Evolutionary conservation across 2,329 filamentous ascomycete species (phyloP), one percentile per base, ranked within the genome.

Genomic region (Colletotrichum tabaci): DNA sequence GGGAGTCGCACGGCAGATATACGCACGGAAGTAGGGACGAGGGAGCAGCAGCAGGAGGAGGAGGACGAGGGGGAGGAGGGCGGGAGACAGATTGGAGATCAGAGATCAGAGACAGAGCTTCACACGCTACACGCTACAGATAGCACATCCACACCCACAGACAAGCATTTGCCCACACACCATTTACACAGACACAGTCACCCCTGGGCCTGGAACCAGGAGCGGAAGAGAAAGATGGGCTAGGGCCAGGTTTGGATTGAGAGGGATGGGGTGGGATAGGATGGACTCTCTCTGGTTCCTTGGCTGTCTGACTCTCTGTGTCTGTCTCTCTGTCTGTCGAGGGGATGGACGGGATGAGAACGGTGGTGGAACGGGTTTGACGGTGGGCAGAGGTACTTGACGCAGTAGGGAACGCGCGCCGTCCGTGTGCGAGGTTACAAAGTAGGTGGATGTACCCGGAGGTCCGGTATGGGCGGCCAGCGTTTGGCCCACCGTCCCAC

Each of bases 1-100:
- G 67, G 68, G 64, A 67, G 46, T 46, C 38, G 68, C 64, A 61
- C 64, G 64, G 68, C 68, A 71, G 57, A 71, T 71, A 71, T 71
- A 71, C 68, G 64, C 57, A 68, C 68, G 46, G 68, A 67, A 50
- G 60, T n/a, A 61, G 60, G 35, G 67, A 55, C 30, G 52, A 21
- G 52, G 56, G 64, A 66, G 57, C 30, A 35, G 30, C 30, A 35
- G 30, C 8, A 35, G 30, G 4, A 35, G 30, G 30, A 35, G 4
- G 30, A 35, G 30, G 1, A 35, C 6, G 46, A n/a, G 23, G 55
- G 46, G 18, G 30, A 40, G 15, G 58, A 53, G 55, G 47, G 30
- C 47, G 47, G 47, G 49, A 35, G 47, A 53, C n/a, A 40, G 60
- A 52, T 61, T 38, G 55, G 46, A 61, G 58, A 61, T 61, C 15